Evolutionary conservation across 176 grass and related monocot genomes (phyloP), one percentile per base, ranked within the genome.

Genomic region (Oryza punctata): DNA sequence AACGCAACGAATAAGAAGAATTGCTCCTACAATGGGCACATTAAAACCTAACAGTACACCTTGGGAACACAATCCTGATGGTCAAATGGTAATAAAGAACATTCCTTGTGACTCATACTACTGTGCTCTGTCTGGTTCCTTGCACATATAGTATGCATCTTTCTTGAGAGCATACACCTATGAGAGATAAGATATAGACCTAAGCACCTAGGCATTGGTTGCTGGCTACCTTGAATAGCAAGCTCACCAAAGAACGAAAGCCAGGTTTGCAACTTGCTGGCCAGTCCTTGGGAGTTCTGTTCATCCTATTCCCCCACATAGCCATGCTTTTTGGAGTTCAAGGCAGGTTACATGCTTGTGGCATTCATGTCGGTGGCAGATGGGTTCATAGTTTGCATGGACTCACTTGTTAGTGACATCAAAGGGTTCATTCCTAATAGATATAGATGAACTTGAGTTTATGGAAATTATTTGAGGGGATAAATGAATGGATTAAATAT

Each of bases 161-260:
- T 86, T 73, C 54, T 79, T 65, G 76, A 79, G 59, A 73, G 65
- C 76, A 79, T 43, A 80, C 18, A 75, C 80, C 1, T 28, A 59
- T 65, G 68, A 72, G 84, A 43, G 70, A n/a, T 73, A 57, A 73
- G 28, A 73, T 73, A 79, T 26, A 68, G 77, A 68, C 78, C 70
- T 41, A 74, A 29, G 45, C 11, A 47, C 45, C 45, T 47, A 54
- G 4, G 77, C 46, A 33, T 75, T 78, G 83, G 66, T 78, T 86
- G 32, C 24, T 67, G 60, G 77, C 46, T 74, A 74, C 43, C 77
- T 67, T 81, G 72, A 76, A 76, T 84, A 76, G 61, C 82, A 84
- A 76, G 43, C 82, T 67, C 72, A 68, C 63, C n/a, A 84, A 45
- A 68, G 72, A 76, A 84, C 44, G 41, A 84, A 73, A 84, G 52